Percentiles rank a stretch among this genome's conserved stretches.
These are phyloP conservation scores for Thalassiosira sp. DNA, from an alignment of 352 stramenopile species.

Conservation along the genomic window DNA sequence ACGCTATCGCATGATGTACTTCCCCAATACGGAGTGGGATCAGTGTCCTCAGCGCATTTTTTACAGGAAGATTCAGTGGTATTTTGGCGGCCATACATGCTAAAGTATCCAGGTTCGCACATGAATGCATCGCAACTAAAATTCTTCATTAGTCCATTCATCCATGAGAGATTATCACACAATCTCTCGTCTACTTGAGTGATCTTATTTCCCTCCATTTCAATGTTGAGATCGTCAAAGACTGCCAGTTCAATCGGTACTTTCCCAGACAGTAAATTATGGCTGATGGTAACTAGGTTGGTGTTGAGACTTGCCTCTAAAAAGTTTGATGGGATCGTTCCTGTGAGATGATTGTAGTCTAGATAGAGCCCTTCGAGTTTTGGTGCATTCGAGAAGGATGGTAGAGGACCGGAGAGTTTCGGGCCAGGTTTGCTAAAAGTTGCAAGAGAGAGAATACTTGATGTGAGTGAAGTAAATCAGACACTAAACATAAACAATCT, in stretches of 20 bases:
- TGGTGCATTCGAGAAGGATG: constrained; percentile 61
- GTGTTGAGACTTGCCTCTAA: constrained; percentile 51
- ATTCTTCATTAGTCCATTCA: constrained; percentile 40
- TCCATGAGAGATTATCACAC: constrained; percentile 56
- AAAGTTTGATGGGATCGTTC: constrained; percentile 57
- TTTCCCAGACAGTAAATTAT: constrained; percentile 55
- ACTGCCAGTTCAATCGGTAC: constrained; percentile 40
- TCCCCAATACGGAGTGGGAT: constrained; percentile 63
- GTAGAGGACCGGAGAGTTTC: constrained; percentile 57
- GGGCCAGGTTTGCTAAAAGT: constrained; percentile 50
- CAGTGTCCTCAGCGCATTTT: constrained; percentile 48
- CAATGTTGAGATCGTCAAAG: constrained; percentile 59
- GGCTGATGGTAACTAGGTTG: constrained; percentile 58
- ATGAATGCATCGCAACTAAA: constrained; percentile 64
- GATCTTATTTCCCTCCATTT: constrained; percentile 68
- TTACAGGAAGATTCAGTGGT: constrained; percentile 50
- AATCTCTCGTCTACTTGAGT: constrained; percentile 51
- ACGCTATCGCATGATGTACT: constrained; percentile 54
- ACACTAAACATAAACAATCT: neutral
- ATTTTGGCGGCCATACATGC: constrained; percentile 57
- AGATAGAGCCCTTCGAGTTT: constrained; percentile 66
- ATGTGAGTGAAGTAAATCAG: constrained; percentile 1
- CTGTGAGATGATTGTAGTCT: constrained; percentile 64
- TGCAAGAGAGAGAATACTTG: neutral
- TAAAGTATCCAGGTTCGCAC: constrained; percentile 45